Evolutionary conservation across 805 yeast genomes (phyloP).

Genomic region (Kluyveromyces nonfermentans): DNA sequence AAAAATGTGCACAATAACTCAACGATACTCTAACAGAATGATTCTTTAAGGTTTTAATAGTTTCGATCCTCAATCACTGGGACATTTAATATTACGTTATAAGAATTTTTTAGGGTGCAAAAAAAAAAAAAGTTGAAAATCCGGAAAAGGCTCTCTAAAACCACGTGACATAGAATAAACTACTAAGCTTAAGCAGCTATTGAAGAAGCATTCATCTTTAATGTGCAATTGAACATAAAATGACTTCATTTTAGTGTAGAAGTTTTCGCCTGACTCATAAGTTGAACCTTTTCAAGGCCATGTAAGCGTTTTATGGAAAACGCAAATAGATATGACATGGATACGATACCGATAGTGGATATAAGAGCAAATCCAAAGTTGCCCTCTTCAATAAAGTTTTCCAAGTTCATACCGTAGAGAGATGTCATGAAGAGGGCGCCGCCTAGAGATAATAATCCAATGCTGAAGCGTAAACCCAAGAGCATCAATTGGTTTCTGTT

Average conservation of each 20-base stretch:
- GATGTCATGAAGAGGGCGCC: slow-evolving; percentile 75
- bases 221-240: neutral
- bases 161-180: neutral
- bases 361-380: slow-evolving; percentile 58
- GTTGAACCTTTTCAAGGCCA: slow-evolving; percentile 63
- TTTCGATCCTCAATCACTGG: too few species aligned
- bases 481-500: slow-evolving; percentile 90
- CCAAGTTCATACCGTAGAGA: slow-evolving; percentile 91
- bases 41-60: too few species aligned
- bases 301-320: slow-evolving; percentile 49
- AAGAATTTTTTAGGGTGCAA: neutral
- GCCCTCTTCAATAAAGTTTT: slow-evolving; percentile 81
- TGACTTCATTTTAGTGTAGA: neutral
- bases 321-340: slow-evolving; percentile 40
- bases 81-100: too few species aligned
- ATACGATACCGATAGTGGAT: slow-evolving; percentile 31
- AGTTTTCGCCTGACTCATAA: slow-evolving; percentile 36
- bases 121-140: too few species aligned
- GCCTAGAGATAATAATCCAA: slow-evolving; percentile 76
- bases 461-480: slow-evolving; percentile 71
- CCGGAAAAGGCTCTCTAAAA: too few species aligned
- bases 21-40: too few species aligned
- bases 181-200: too few species aligned
- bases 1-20: too few species aligned
- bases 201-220: too few species aligned